These are phyloP conservation scores for Boletus patriciae DNA, from an alignment of 768 basidiomycete genomes.

Conservation along the genomic window DNA sequence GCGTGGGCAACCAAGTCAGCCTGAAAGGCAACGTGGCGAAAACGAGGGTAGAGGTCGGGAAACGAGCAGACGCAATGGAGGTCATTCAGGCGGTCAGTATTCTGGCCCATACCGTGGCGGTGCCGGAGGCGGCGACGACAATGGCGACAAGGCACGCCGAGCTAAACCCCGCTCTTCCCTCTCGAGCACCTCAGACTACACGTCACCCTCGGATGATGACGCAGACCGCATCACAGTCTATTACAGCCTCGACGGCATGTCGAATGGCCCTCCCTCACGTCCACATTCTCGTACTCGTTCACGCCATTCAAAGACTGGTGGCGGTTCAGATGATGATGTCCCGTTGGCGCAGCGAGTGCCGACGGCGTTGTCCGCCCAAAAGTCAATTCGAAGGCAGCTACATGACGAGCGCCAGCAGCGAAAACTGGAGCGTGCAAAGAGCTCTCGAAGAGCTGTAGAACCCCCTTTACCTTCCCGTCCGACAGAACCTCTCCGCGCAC, in stretches of 20 bases:
- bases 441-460: conserved; percentile 20
- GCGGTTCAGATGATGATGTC: conserved; percentile 69
- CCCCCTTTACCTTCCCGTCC: conserved; percentile 19
- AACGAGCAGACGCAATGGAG: conserved; percentile 11
- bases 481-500: conserved; percentile 20
- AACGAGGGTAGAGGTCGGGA: conserved; percentile 10
- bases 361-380: conserved; percentile 78
- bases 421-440: conserved; percentile 46
- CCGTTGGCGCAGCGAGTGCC: conserved; percentile 84
- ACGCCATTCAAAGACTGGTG: conserved; percentile 22
- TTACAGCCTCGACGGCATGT: conserved; percentile 42
- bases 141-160: conserved; percentile 38
- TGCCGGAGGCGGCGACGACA: conserved; percentile 40
- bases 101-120: conserved; percentile 29
- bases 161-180: conserved; percentile 29
- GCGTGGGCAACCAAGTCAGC: conserved; percentile 15
- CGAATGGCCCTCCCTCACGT: conserved; percentile 24
- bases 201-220: conserved; percentile 46
- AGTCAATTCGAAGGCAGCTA: conserved; percentile 71
- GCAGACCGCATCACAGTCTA: conserved; percentile 44
- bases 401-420: conserved; percentile 65
- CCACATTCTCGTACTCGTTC: conserved; percentile 23
- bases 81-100: conserved; percentile 19
- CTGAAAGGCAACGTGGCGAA: conserved; percentile 18
- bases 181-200: conserved; percentile 36